Base-by-base conservation (phyloP, 352 stramenopile species). In the Phytophthora sp. region DNA sequence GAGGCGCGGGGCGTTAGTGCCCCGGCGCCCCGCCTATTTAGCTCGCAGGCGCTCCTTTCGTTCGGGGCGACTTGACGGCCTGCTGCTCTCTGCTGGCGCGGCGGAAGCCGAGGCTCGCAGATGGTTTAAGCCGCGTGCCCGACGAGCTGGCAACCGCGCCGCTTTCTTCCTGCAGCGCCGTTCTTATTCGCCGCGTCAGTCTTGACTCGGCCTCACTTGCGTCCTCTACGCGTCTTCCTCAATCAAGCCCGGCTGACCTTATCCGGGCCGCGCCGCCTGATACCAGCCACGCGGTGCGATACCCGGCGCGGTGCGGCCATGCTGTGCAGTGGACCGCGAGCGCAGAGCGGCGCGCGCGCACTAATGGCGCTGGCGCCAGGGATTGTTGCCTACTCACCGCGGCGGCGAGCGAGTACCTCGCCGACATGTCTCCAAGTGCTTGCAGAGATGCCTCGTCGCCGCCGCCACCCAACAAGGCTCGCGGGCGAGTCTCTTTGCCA, bases 1-100 rank as follows among this genome's bases (percentile, higher is more conserved):
- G 68, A 76, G 56, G 56, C 31, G 21, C 37, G 17, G 34, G 26
- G 37, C 62, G 64, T 76, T 76, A 76, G 56, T 76, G 53, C 68
- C 15, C n/a, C 30, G 5, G 4, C 11, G 43, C 6, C 21, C 21
- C 45, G 54, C 41, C 48, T 63, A 60, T 62, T 46, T 56, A 49
- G 41, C 34, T 13, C 32, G 44, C 66, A 42, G 62, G 23, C 23
- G 31, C 32, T 55, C 41, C 46, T 64, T 71, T 67, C 54, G 50
- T 74, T 74, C 60, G 66, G 63, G 60, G 45, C 60, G 52, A 59
- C 53, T 55, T 51, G 37, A 51, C 31, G 30, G 24, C 20, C 20
- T 24, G 23, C 34, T 59, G 41, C 42, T 66, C 53, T 67, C 52
- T 69, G 41, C 41, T 61, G 48, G 26, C 51, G 39, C 52, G 43